Evolutionary conservation across 257 asterid species (phyloP), one percentile per base, ranked within the genome.

Genomic region (Schizonepeta tenuifolia): DNA sequence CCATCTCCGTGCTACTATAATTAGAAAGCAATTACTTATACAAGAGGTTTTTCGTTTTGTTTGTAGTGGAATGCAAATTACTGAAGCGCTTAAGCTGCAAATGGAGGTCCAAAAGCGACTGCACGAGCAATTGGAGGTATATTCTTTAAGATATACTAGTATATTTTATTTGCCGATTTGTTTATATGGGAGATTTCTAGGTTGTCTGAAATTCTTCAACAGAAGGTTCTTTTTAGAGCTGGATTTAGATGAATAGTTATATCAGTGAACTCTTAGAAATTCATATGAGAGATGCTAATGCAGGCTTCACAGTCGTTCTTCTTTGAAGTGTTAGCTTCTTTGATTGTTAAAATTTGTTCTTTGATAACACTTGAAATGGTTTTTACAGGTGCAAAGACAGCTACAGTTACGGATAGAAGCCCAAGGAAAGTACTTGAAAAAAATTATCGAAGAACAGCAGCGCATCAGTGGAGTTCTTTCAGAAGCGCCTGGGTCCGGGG

Each of bases 21-120:
- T 71, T n/a, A 18, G 14, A 14, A 63, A 26, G 17, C 2, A 1
- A 38, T 43, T 40, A 35, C 47, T 58, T 50, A 67, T 60, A 36
- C 61, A 51, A 71, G 59, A 69, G 65, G 31, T 59, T 26, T 11
- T 75, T 55, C 49, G 15, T 59, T 61, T 20, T 73, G 75, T 63
- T 76, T 77, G 72, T 82, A 87, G 97, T 59, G 97, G 98, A 35
- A 84, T 95, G 94, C 98, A 94, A 85, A 88, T 92, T 49, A 87
- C 88, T 53, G 98, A 90, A 83, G 99, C 98, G 33, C 87, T 95
- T 73, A 95, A 95, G 83, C 90, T 95, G 88, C 99, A 95, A 83
- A 95, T 95, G 99, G 99, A 95, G 91, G 99, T 95, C 70, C 99
- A 95, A 74, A 95, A 92, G 86, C 86, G 99, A 63, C 89, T 95